Percentiles rank a stretch among this genome's conserved stretches.
These are phyloP conservation scores for Daldinia eschscholtzii DNA, from an alignment of 2,329 filamentous ascomycete genomes.

Conservation along the genomic window DNA sequence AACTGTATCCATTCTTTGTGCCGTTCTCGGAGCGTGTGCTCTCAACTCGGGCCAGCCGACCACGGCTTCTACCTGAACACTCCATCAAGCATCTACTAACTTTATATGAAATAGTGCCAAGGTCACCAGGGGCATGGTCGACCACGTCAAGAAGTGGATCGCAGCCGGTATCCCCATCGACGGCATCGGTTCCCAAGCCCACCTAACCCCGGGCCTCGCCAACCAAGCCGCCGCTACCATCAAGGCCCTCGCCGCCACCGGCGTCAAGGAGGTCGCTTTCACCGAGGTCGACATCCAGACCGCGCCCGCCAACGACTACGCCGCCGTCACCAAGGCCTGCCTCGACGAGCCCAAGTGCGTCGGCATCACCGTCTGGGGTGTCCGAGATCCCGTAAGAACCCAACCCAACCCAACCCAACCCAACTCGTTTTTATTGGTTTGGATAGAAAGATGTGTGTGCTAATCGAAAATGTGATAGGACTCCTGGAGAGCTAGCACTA, in stretches of 20 bases:
- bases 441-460: not conserved
- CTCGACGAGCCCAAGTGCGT: constrained; percentile 70
- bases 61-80: not conserved
- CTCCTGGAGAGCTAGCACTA: constrained; percentile 64
- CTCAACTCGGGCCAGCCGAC: too few relatives aligned
- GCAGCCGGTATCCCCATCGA: constrained; percentile 71
- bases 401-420: not conserved
- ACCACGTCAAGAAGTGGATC: constrained; percentile 73
- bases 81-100: constrained; percentile 14
- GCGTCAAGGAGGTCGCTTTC: constrained; percentile 65
- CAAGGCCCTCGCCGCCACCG: constrained; percentile 61
- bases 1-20: too few relatives aligned
- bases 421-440: too few relatives aligned
- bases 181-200: constrained; percentile 68
- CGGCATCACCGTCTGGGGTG: constrained; percentile 74
- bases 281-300: constrained; percentile 74
- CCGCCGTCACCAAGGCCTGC: constrained; percentile 70
- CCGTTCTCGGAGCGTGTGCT: not conserved
- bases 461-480: constrained; percentile 53
- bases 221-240: constrained; percentile 59
- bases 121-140: constrained; percentile 62
- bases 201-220: constrained; percentile 59
- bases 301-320: constrained; percentile 68
- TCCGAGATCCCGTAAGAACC: constrained; percentile 58
- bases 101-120: constrained; percentile 59